Conservation (phyloP, 225 moss, liverwort and hornwort species). For the Antitrichia curtipendula region DNA sequence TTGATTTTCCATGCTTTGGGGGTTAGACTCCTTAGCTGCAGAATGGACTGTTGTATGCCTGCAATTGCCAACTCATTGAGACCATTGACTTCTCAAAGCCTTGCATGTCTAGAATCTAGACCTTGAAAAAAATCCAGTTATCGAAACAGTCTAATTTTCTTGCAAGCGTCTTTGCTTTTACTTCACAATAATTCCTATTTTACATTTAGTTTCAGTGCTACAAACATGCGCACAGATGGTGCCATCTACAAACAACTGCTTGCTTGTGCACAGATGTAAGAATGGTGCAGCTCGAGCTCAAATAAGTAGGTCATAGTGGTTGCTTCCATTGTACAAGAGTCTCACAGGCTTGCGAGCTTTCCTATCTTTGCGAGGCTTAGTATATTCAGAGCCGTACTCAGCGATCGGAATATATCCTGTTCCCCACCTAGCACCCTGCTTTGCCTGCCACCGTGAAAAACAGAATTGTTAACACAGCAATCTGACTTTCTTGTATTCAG, state of each 20-base stretch:
- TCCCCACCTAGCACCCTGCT: conserved; percentile 46
- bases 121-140: neutral
- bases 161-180: neutral
- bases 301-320: conserved; percentile 84
- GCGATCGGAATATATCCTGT: conserved; percentile 84
- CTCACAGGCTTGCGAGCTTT: conserved; percentile 83
- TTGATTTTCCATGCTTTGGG: too few relatives aligned
- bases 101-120: neutral
- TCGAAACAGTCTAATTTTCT: neutral
- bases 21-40: too few relatives aligned
- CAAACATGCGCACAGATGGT: neutral
- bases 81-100: neutral
- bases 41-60: neutral
- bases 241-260: neutral
- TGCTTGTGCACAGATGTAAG: neutral
- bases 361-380: conserved; percentile 49
- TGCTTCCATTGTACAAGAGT: conserved; percentile 87
- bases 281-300: conserved; percentile 6
- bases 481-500: neutral
- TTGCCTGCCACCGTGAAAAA: conserved; percentile 45
- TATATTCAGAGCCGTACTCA: conserved; percentile 71
- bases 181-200: neutral
- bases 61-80: neutral
- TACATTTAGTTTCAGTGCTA: neutral
- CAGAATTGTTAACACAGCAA: neutral